phyloP scores from a whole-genome alignment of 257 asterid species.

The Knoxia roxburghii region DNA sequence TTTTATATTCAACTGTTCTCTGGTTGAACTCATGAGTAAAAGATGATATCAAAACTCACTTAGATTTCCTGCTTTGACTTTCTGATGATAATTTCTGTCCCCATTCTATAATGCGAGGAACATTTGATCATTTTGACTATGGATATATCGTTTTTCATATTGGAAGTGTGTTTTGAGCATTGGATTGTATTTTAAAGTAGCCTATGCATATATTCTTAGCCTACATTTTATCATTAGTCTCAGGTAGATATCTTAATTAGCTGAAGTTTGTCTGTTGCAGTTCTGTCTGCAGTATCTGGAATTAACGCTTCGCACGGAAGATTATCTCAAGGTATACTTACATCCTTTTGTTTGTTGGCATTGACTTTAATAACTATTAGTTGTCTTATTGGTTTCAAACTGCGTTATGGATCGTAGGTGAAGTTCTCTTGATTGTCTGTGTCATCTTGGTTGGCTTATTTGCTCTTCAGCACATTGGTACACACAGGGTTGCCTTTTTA shows the following conservation, averaged over 20 bases:
- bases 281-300: conserved; percentile 45
- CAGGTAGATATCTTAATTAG: conserved; percentile 4
- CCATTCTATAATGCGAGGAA: background rate
- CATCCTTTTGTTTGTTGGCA: conserved; percentile 2
- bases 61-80: background rate
- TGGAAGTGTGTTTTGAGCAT: too few species aligned
- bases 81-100: background rate
- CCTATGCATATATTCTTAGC: background rate
- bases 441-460: conserved; percentile 80
- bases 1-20: background rate
- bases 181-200: background rate
- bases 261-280: conserved; percentile 27
- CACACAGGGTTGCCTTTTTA: conserved; percentile 81
- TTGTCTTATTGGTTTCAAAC: conserved; percentile 3
- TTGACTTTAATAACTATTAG: conserved; percentile 5
- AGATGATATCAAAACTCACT: background rate
- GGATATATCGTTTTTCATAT: background rate
- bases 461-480: conserved; percentile 93
- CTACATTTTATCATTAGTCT: background rate
- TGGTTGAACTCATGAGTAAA: background rate
- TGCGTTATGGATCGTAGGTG: conserved; percentile 38
- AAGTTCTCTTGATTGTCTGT: conserved; percentile 55
- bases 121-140: background rate
- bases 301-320: conserved; percentile 27
- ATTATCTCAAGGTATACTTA: conserved; percentile 27